These are phyloP conservation scores for Rhizopogon sp. DNA, from an alignment of 768 basidiomycete genomes.

Conservation along the genomic window DNA sequence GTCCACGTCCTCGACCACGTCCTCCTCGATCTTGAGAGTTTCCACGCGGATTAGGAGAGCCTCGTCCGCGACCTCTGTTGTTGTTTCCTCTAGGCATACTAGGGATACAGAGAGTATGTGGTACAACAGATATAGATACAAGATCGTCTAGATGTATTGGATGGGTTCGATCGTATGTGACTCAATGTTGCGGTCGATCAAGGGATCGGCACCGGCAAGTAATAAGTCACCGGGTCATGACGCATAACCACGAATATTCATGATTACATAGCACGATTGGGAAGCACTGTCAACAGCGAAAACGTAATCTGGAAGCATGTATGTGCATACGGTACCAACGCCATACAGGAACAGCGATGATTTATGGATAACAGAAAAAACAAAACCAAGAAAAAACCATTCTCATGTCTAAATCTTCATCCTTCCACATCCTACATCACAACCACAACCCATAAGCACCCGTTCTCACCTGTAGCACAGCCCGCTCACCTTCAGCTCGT, in stretches of 20 bases:
- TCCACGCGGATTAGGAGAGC: neutral
- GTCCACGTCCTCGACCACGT: slow-evolving; percentile 4
- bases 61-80: slow-evolving; percentile 20
- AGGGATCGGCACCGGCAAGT: no score
- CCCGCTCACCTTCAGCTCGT: neutral
- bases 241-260: no score
- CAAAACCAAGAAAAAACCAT: neutral
- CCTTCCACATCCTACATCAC: neutral
- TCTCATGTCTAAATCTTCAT: neutral
- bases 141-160: neutral
- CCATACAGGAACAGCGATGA: no score
- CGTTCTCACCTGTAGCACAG: no score
- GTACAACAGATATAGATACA: slow-evolving; percentile 3
- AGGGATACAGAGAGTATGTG: neutral
- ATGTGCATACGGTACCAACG: no score
- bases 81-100: slow-evolving; percentile 16
- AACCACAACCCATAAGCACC: neutral
- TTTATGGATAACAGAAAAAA: neutral
- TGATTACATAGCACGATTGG: no score
- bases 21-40: slow-evolving; percentile 13
- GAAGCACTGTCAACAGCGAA: no score
- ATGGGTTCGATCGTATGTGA: neutral
- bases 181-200: no score
- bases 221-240: no score
- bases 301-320: no score